Evolutionary conservation across 1,284 basidiomycete genomes (phyloP), one percentile per base, ranked within the genome.

Genomic region (Naganishia albida): DNA sequence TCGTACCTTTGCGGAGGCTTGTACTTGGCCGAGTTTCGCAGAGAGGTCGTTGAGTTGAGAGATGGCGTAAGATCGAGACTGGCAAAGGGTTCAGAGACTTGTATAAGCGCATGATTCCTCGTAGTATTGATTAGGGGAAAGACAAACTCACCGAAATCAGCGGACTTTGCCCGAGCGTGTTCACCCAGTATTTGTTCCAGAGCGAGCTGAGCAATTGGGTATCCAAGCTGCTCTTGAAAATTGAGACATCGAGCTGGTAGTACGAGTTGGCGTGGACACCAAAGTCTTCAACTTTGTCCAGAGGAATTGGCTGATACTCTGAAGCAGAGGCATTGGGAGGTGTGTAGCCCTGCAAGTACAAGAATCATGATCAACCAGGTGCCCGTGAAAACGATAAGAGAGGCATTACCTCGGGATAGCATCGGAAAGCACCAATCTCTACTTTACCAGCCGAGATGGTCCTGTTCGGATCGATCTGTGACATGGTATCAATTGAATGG

Each of bases 171-270:
- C 89, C 90, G 38, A 99, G 83, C 0, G 95, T 98, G 72, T 91
- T 93, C 20, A 95, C 91, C 95, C 95, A 99, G 74, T 99, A 99
- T 81, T 98, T 98, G 82, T 99, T 97, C 95, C 95, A 99, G 25
- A 99, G 80, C 74, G 94, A 80, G 38, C 90, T 90, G 34, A 99
- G 83, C 15, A 99, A 80, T 72, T 93, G 87, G 23, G 87, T 87
- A 74, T 99, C 95, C 50, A 94, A 80, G 43, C 84, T 86, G 20
- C 87, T 89, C 79, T 95, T 98, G 85, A 97, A 99, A 63, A 96
- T 89, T 77, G 95, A 89, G 25, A 99, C 88, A 51, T 95, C 91
- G 25, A 99, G 84, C 18, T 87, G 88, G 77, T 99, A 99, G 78
- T 99, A 99, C 69, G 91, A 86, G 73, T 91, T 90, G n/a, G 95